Evolutionary conservation across 371 early-diverging fungal genomes (phyloP).

Genomic region (Umbelopsis sp.): DNA sequence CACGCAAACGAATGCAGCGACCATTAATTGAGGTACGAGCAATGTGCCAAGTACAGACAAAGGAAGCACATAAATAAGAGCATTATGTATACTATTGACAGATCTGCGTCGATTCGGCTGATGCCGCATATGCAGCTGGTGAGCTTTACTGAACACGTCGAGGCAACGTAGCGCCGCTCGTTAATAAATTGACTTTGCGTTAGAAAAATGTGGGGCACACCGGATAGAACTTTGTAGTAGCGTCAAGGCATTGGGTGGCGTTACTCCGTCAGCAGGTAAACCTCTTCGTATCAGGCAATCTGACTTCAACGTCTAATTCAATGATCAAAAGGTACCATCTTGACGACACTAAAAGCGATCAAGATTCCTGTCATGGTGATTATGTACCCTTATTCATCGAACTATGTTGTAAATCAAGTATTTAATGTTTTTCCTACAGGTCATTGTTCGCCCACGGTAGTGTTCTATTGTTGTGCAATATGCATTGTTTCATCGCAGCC

Average conservation of each 20-base stretch:
- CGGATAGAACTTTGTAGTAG: slow-evolving; percentile 65
- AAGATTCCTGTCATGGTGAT: slow-evolving; percentile 55
- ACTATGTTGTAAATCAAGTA: background rate
- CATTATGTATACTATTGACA: background rate
- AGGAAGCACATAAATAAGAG: background rate
- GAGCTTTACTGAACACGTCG: background rate
- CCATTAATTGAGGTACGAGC: slow-evolving; percentile 2
- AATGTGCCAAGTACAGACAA: background rate
- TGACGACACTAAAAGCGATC: slow-evolving; percentile 32
- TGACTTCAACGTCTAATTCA: background rate
- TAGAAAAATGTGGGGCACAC: slow-evolving; percentile 49
- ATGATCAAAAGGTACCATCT: slow-evolving; percentile 39
- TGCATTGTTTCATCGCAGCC: background rate
- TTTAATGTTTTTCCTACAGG: slow-evolving; percentile 24
- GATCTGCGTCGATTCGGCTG: slow-evolving; percentile 22
- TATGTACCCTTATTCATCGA: background rate
- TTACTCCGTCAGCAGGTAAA: slow-evolving; percentile 44
- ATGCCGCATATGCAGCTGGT: slow-evolving; percentile 14
- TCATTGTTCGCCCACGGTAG: slow-evolving; percentile 66
- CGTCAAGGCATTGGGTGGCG: slow-evolving; percentile 51
- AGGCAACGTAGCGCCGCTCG: background rate
- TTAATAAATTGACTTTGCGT: background rate
- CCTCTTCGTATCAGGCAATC: background rate
- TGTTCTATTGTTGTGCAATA: background rate
- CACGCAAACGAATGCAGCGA: background rate